These are phyloP conservation scores for Tylopilus sp. DNA, from an alignment of 1,284 basidiomycete species.

Conservation along the genomic window DNA sequence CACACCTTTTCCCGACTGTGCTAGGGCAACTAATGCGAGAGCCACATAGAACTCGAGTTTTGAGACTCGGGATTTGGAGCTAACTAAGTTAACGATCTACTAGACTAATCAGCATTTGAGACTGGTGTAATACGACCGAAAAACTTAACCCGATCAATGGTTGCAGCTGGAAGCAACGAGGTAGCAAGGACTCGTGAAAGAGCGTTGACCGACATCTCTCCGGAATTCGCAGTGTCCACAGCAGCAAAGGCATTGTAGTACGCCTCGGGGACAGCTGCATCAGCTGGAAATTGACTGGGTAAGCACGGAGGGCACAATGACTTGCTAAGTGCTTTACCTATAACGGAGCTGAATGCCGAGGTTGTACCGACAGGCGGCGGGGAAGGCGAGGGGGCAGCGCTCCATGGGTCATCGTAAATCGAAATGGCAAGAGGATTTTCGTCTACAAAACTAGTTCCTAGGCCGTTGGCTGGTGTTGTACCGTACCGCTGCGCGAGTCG, in stretches of 20 bases:
- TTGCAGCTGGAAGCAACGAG: constrained; percentile 73
- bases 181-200: constrained; percentile 76
- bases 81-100: constrained; percentile 81
- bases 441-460: constrained; percentile 69
- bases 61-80: constrained; percentile 71
- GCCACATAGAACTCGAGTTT: constrained; percentile 87
- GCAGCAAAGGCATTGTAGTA: constrained; percentile 72
- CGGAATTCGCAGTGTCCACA: constrained; percentile 63
- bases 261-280: constrained; percentile 75
- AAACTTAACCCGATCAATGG: constrained; percentile 70
- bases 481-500: constrained; percentile 65
- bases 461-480: constrained; percentile 49
- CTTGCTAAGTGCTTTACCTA: constrained; percentile 44
- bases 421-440: constrained; percentile 74
- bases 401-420: constrained; percentile 87
- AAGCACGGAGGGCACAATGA: constrained; percentile 3
- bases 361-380: constrained; percentile 53
- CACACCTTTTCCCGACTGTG: constrained; percentile 75
- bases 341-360: constrained; percentile 63
- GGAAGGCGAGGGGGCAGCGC: constrained; percentile 71
- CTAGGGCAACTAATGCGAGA: constrained; percentile 78
- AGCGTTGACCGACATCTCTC: constrained; percentile 76
- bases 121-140: neutral
- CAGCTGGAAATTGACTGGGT: constrained; percentile 40
- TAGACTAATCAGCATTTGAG: constrained; percentile 11